A percentile compares a stretch with the other conserved stretches of the same genome.
Evolutionary conservation across 768 basidiomycete genomes (phyloP).

Genomic region (Xerocomellus amylosporus): DNA sequence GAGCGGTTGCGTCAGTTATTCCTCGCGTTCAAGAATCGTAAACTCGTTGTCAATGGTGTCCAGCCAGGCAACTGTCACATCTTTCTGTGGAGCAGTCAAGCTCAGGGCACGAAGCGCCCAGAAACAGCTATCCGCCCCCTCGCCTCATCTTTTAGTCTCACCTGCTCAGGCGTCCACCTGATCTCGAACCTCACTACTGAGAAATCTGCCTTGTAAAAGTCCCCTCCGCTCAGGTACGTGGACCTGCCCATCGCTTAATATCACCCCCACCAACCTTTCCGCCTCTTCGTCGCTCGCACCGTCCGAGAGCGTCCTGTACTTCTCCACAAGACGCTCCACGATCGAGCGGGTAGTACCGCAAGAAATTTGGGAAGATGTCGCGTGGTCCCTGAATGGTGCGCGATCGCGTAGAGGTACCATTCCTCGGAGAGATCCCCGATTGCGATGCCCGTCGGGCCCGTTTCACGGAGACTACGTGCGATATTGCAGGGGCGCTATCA

Average conservation of each 20-base stretch:
- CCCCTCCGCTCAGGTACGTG: no score
- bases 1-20: constrained; percentile 31
- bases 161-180: no score
- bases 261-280: constrained; percentile 51
- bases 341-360: no score
- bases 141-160: no score
- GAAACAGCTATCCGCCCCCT: constrained; percentile 27
- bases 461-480: constrained; percentile 49
- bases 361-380: no score
- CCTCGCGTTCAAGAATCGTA: constrained; percentile 37
- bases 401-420: constrained; percentile 42
- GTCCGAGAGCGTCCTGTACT: constrained; percentile 42
- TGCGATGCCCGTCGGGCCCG: constrained; percentile 59
- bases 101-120: constrained; percentile 58
- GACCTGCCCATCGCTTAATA: constrained; percentile 45
- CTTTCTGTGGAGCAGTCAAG: constrained; percentile 45
- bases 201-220: no score
- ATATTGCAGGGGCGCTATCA: constrained; percentile 66
- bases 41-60: constrained; percentile 46
- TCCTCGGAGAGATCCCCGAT: constrained; percentile 73
- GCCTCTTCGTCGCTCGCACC: constrained; percentile 44
- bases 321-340: constrained; percentile 30
- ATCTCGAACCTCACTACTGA: no score
- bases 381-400: no score
- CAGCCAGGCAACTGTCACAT: constrained; percentile 56